phyloP scores from a whole-genome alignment of 805 yeast species.

The Barnettozyma botsteinii region DNA sequence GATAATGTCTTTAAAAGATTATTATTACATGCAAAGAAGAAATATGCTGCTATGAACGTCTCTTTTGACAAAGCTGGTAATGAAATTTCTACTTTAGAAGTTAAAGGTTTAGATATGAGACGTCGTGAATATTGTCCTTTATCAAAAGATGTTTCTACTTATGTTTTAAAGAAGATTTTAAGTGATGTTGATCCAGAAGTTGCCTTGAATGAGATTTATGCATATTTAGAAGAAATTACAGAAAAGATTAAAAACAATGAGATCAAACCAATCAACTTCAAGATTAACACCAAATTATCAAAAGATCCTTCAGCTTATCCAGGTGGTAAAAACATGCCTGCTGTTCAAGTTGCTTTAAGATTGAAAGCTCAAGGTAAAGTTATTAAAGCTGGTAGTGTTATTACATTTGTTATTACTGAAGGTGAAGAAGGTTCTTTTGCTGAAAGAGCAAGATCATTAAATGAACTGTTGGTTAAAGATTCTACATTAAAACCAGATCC shows the following conservation, averaged over 20 bases:
- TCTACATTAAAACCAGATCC: slow-evolving; percentile 63
- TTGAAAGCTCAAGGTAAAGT: slow-evolving; percentile 79
- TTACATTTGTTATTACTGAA: slow-evolving; percentile 74
- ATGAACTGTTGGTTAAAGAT: slow-evolving; percentile 56
- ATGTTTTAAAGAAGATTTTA: slow-evolving; percentile 64
- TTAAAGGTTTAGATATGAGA: slow-evolving; percentile 93
- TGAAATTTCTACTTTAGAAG: slow-evolving; percentile 62
- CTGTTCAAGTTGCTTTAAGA: slow-evolving; percentile 86
- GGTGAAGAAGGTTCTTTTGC: slow-evolving; percentile 50
- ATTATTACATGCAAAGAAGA: slow-evolving; percentile 89
- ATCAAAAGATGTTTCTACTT: slow-evolving; percentile 81
- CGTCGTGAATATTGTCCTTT: slow-evolving; percentile 95
- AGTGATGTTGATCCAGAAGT: slow-evolving; percentile 82
- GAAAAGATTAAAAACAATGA: slow-evolving; percentile 52
- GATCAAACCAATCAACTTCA: slow-evolving; percentile 59
- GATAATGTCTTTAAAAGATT: slow-evolving; percentile 88
- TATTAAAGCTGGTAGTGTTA: slow-evolving; percentile 83
- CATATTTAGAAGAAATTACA: slow-evolving; percentile 58
- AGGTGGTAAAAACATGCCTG: slow-evolving; percentile 75
- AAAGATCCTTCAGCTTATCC: slow-evolving; percentile 87
- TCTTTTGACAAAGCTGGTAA: slow-evolving; percentile 46
- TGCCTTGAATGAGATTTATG: slow-evolving; percentile 66
- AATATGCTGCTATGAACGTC: slow-evolving; percentile 87
- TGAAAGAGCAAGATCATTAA: slow-evolving; percentile 78
- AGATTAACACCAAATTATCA: slow-evolving; percentile 81